Base-by-base conservation (phyloP, 1,284 basidiomycete genomes). In the Veloboletus limbatus region DNA sequence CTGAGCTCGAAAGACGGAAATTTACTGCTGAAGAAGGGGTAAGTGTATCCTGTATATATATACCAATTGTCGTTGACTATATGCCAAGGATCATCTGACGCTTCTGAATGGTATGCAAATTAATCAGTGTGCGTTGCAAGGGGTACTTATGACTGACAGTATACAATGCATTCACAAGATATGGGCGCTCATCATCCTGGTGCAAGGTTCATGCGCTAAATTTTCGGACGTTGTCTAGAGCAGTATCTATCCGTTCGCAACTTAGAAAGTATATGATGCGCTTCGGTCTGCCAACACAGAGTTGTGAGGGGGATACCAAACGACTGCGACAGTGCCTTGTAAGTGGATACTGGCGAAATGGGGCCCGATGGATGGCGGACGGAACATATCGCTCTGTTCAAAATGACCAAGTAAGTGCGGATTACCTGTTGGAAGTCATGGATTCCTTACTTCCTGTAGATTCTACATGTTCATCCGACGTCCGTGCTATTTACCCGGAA, bases 21-120 rank as follows among this genome's bases (percentile, higher is more conserved):
- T 99, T 99, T 59, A 96, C 92, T 1, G 93, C 94, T 0, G 92
- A 97, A 67, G 95, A 99, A 79, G 97, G 97, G 54, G 91, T 91
- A 50, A 61, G 78, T 66, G n/a, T 39, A 0, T 3, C 3, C 6
- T 27, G 7, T 9, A 32, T 16, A 3, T 21, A 32, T 26, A 14
- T 26, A 8, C 9, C 21, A 14, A 8, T 9, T 33, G 18, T 52
- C 28, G 17, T 53, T 47, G 36, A 64, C 36, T 33, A 17, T 8
- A 32, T 42, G 24, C 33, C n/a, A 51, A 90, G 88, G 95, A 98
- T 62, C 92, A 96, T 63, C 70, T 97, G 6, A 97, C 94, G 2
- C 72, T 95, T 6, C 66, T 97, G 20, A 98, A 97, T 66, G 91
- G 92, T 88, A 58, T 24, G 71, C 51, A 16, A 31, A 17, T 33